Base-by-base conservation (phyloP, 73 alveolate genomes). In the Tetrahymena thermophila region DNA sequence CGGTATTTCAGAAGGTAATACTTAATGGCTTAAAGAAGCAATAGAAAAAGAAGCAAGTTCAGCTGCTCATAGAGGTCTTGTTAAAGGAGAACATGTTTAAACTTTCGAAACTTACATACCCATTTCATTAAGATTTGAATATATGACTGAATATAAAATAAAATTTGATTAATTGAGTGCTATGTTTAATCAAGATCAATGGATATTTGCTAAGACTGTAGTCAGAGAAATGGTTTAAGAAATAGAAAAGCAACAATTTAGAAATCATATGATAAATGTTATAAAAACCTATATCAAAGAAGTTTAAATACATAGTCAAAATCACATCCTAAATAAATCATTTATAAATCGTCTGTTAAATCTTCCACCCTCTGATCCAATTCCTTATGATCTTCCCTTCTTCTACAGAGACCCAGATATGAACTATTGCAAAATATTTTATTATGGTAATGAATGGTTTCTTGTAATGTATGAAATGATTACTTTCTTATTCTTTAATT, bases 1-100 rank as follows among this genome's bases (percentile, higher is more conserved):
- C 16, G 99, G 99, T 56, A 94, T 97, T 35, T 98, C 99, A 28
- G 99, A 99, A 93, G 98, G 97, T 57, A 95, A 98, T 19, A 94
- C 98, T 85, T 97, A 93, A 34, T 98, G 96, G 71, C 97, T 99
- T 42, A 96, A 96, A 35, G 96, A 95, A 95, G 98, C 98, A 85
- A 94, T 99, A 16, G 99, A 98, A 94, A 96, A 96, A 95, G 99
- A 98, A 25, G 98, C 97, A 85, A 57, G 98, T 16, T 99, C 99
- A 10, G 94, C 95, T 21, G 98, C 98, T 56, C 93, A 97, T 35
- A 97, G 99, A 23, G 99, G 98, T 94, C 97, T 96, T 42, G 95
- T 98, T 34, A 93, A 97, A 42, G 98, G 93, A 35, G 98, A 95
- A 50, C 94, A 97, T 35, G 94, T 95, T 25, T 96, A 94, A 95